phyloP scores from a whole-genome alignment of 768 basidiomycete genomes.

The Amanita thiersii region DNA sequence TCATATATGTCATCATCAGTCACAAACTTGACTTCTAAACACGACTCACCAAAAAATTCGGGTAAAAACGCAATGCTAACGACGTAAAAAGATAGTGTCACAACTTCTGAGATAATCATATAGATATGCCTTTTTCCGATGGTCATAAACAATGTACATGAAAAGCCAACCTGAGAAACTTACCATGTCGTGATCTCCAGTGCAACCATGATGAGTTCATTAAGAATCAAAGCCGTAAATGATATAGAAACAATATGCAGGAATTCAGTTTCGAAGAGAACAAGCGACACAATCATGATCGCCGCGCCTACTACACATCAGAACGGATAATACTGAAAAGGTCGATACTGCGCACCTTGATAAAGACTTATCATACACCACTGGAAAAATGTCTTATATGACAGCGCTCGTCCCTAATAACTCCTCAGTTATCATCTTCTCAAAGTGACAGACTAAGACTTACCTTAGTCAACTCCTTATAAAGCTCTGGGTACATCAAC shows the following conservation, averaged over 20 bases:
- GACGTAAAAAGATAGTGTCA: slow-evolving; percentile 82
- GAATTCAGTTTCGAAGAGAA: slow-evolving; percentile 96
- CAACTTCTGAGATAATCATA: slow-evolving; percentile 89
- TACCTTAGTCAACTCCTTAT: slow-evolving; percentile 96
- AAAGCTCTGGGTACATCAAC: slow-evolving; percentile 91
- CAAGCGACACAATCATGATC: slow-evolving; percentile 97
- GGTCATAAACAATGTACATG: slow-evolving; percentile 1
- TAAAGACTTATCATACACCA: slow-evolving; percentile 98
- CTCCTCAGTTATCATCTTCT: slow-evolving; percentile 1
- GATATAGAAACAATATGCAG: slow-evolving; percentile 98
- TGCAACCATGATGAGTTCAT: slow-evolving; percentile 98
- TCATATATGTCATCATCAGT: slow-evolving; percentile 9
- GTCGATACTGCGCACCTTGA: slow-evolving; percentile 54
- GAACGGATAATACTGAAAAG: slow-evolving; percentile 2
- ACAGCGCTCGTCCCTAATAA: slow-evolving; percentile 79
- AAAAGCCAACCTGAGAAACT: slow-evolving; percentile 10
- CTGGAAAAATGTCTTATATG: slow-evolving; percentile 97
- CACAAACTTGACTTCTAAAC: too few relatives aligned
- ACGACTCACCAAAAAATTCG: slow-evolving; percentile 93
- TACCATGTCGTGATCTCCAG: slow-evolving; percentile 97
- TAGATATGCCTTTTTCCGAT: slow-evolving; percentile 87
- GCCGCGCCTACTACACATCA: slow-evolving; percentile 59
- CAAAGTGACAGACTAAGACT: slow-evolving; percentile 12
- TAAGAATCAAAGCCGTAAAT: slow-evolving; percentile 90
- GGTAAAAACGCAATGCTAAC: slow-evolving; percentile 90